Evolutionary conservation across 192 early-diverging fungal genomes (phyloP), one percentile per base, ranked within the genome.

Genomic region (Thamnidium elegans): DNA sequence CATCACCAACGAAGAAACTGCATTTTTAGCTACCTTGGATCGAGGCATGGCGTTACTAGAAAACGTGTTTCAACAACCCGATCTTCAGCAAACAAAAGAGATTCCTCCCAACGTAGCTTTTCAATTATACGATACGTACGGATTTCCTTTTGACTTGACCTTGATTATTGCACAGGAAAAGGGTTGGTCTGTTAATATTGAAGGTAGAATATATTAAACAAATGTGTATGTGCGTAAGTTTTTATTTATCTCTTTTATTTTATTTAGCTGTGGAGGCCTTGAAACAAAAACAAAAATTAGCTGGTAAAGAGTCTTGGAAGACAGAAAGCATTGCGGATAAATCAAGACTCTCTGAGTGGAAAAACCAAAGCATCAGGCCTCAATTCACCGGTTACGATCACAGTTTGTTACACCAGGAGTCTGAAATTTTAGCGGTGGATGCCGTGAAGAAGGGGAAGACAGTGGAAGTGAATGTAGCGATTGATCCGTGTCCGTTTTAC

Each of bases 401-500:
- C n/a, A 36, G 62, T 0, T 62, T 71, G 13, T 17, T 81, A n/a
- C 66, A 71, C n/a, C 76, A 72, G 34, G 72, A 79, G 55, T 64
- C 71, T 13, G 65, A 63, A 32, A 71, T 79, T 13, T 45, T 75
- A 4, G 76, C 76, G 14, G 32, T 66, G 14, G 68, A 74, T 34
- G 59, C 62, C 0, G 50, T 63, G 14, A 69, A 71, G 8, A 73
- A 76, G 11, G 74, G 70, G 6, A 72, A 72, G 11, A 72, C 67
- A 1, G 70, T 73, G 1, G 58, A 80, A 30, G 75, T 81, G 45
- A 65, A 80, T 60, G 50, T 84, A 19, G 68, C 80, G 0, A 77
- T 86, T 34, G 77, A 82, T 61, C 82, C 80, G 0, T 84, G 82
- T 58, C 84, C 84, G 1, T 86, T 86, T 58, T 86, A 86, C 50